A percentile compares a stretch with the other conserved stretches of the same genome.
Conservation (phyloP, 805 yeast genomes). For the Candida fluviatilis region DNA sequence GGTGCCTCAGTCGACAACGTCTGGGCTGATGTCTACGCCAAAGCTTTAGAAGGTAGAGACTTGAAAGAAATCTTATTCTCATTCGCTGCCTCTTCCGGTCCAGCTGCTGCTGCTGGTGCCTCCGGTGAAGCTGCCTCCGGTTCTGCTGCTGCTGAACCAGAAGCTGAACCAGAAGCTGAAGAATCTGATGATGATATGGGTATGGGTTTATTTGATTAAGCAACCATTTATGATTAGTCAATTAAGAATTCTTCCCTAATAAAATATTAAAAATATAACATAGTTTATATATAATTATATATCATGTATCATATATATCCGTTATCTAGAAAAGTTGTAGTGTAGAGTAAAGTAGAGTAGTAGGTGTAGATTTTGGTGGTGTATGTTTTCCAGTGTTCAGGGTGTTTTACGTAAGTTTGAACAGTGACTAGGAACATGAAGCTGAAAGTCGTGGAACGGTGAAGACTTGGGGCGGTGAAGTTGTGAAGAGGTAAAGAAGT, state of each 20-base stretch:
- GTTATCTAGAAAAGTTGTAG: too few species aligned
- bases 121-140: slow-evolving; percentile 30
- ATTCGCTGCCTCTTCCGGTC: slow-evolving; percentile 46
- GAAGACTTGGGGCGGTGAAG: too few species aligned
- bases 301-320: not conserved
- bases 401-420: too few species aligned
- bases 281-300: too few species aligned
- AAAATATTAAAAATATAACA: not conserved
- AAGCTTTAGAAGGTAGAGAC: slow-evolving; percentile 82
- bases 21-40: slow-evolving; percentile 87
- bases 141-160: slow-evolving; percentile 63
- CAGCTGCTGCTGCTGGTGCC: slow-evolving; percentile 33
- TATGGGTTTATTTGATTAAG: slow-evolving; percentile 96
- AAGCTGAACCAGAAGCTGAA: slow-evolving; percentile 62
- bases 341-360: too few species aligned
- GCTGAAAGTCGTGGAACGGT: too few species aligned
- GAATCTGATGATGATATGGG: slow-evolving; percentile 82
- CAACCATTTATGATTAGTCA: not conserved
- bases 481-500: too few species aligned
- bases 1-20: slow-evolving; percentile 74
- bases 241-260: not conserved
- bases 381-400: too few species aligned
- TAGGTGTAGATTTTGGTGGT: too few species aligned
- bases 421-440: too few species aligned
- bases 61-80: slow-evolving; percentile 69